Base-by-base conservation (phyloP, 148 eudicot genomes). In the Bassia scoparia region DNA sequence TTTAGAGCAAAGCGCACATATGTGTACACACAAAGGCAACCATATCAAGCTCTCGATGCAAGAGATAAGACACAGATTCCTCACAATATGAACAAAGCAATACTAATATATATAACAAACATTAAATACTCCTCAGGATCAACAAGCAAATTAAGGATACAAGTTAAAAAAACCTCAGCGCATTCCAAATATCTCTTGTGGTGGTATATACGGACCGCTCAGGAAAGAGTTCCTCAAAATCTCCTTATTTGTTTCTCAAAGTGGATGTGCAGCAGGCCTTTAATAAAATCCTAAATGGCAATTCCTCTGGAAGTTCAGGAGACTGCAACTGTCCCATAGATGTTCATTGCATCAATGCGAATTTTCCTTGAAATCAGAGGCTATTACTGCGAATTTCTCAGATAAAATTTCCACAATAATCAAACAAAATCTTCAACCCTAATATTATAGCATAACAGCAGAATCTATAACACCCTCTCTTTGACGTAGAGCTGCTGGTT, bases 401-500 rank as follows among this genome's bases (percentile, higher is more conserved):
- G n/a, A n/a, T n/a, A n/a, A n/a, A n/a, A n/a, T n/a, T n/a, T n/a
- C n/a, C n/a, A n/a, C n/a, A n/a, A n/a, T n/a, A n/a, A n/a, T n/a
- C n/a, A n/a, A n/a, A n/a, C n/a, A n/a, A n/a, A n/a, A n/a, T n/a
- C n/a, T n/a, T n/a, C n/a, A n/a, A n/a, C n/a, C n/a, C n/a, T n/a
- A n/a, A n/a, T n/a, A n/a, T n/a, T n/a, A n/a, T n/a, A 30, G 53
- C 49, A 61, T 33, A 30, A 71, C n/a, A 71, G 50, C 46, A n/a
- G 33, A 24, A 24, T 69, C 72, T 43, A 29, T 54, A n/a, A 77
- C 83, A 77, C 77, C 99, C 96, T 96, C 99, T 83, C 97, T 84
- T 86, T 90, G 92, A 30, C 96, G 94, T 72, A 96, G 74, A 74
- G 96, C 97, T 75, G 91, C 99, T 96, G 96, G 87, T 96, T 96